Evolutionary conservation across 2,329 filamentous ascomycete species (phyloP), one percentile per base, ranked within the genome.

Genomic region (Zasmidium citrigriseum): DNA sequence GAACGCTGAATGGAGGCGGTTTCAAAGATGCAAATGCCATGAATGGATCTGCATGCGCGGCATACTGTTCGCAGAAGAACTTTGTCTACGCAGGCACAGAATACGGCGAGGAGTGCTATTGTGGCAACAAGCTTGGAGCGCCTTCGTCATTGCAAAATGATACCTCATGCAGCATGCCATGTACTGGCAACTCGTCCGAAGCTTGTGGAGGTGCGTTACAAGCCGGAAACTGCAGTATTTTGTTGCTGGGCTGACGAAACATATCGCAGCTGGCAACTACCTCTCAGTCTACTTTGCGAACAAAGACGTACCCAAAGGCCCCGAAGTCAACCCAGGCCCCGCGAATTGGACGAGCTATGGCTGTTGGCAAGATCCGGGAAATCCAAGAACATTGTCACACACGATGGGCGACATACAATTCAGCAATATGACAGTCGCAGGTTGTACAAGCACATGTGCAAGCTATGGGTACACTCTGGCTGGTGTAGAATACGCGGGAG

Each of bases 401-500:
- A 57, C 64, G 20, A 54, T 59, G 34, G 62, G 63, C 14, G 66
- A 65, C 20, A 68, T 64, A 20, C 62, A 62, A 16, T 44, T 46
- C 16, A 62, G 58, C 27, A 71, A 69, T 47, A 57, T 60, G 48
- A 67, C 67, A 3, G 67, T 71, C 12, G 66, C 67, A 20, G 46
- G 55, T 9, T 72, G 71, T 48, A 67, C 68, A 12, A 54, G 59
- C 25, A 62, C 65, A 45, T 73, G 72, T 47, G 54, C 52, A 12
- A 57, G 51, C 21, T 66, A 62, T 11, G 70, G 72, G 1, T 75
- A 70, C 54, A 54, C 50, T 2, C 29, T 73, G 18, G 70, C 72
- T 29, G 72, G 71, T 27, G 58, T 72, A 9, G 70, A 73, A 45
- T 73, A 66, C 38, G 70, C 69, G 27, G 68, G 67, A 16, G 71